Base-by-base conservation (phyloP, 768 basidiomycete genomes). In the Xerocomellus dryophilus region DNA sequence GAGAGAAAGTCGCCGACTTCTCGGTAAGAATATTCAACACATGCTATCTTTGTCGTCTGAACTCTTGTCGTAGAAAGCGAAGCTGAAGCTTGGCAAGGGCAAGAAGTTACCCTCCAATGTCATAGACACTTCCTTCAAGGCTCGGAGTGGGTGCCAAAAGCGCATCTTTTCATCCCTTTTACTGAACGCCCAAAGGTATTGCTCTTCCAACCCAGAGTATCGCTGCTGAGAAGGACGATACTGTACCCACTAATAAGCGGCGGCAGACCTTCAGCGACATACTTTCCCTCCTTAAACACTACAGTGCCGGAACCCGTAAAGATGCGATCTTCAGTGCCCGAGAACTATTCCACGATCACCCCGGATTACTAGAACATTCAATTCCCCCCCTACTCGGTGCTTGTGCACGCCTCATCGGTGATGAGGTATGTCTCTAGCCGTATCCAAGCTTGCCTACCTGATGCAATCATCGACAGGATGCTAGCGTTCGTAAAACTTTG, bases 71-170 rank as follows among this genome's bases (percentile, higher is more conserved):
- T 70, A 98, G 93, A 98, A 94, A 92, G 85, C 92, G 23, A 98
- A 90, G 71, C 79, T 97, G 35, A 99, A 97, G 71, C 88, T 99
- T 46, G 96, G 96, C 34, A 99, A 96, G 69, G 93, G 91, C 41
- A 98, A 95, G 71, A 82, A 88, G 62, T 67, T 76, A 10, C 78
- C 93, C 10, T 78, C 74, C 43, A 98, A 98, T 78, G 90, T 83
- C 6, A 82, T 98, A 60, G 92, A 98, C 72, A 98, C 96, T 2
- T 94, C 95, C 1, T 98, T 96, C 81, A 93, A 95, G 68, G 85
- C 93, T 31, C 84, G 92, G 54, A 92, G 96, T 97, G 65, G 62
- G 89, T 76, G 45, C 5, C 5, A 14, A 32, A 47, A 8, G 40
- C 34, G 7, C 7, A 25, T 52, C 11, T 29, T 18, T 32, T 18